These are phyloP conservation scores for Apiotrichum sp. DNA, from an alignment of 1,284 basidiomycete species.

Conservation along the genomic window DNA sequence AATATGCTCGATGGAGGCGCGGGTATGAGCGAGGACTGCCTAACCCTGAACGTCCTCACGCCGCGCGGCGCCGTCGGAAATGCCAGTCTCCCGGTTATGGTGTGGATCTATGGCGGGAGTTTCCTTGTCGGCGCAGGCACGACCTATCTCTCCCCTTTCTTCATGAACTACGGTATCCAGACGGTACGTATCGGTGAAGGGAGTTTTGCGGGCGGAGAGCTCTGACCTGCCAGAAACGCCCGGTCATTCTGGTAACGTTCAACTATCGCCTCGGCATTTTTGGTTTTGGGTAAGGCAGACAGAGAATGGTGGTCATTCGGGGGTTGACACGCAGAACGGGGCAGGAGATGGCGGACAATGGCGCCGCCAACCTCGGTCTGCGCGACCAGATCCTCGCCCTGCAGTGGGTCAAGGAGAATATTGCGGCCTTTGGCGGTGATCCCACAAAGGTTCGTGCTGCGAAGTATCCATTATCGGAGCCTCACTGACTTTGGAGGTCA, in stretches of 20 bases:
- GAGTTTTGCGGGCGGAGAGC: too few species aligned
- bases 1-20: too few species aligned
- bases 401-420: slow-evolving; percentile 51
- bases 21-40: background rate
- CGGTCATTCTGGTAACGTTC: slow-evolving; percentile 46
- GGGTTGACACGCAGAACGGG: slow-evolving; percentile 16
- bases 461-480: slow-evolving; percentile 4
- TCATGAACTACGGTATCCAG: too few species aligned
- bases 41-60: background rate
- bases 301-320: too few species aligned
- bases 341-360: slow-evolving; percentile 31
- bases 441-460: background rate
- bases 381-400: slow-evolving; percentile 50
- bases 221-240: slow-evolving; percentile 21
- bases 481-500: slow-evolving; percentile 17
- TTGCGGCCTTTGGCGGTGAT: slow-evolving; percentile 51
- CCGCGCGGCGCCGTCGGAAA: background rate
- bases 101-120: slow-evolving; percentile 35
- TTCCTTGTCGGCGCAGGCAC: background rate
- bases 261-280: slow-evolving; percentile 51
- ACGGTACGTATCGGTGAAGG: background rate
- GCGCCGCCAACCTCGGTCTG: slow-evolving; percentile 44
- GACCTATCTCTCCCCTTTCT: too few species aligned
- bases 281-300: slow-evolving; percentile 39
- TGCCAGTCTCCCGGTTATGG: background rate